Base-by-base conservation (phyloP, 176 grass and related monocot species). In the Phyllostachys edulis region DNA sequence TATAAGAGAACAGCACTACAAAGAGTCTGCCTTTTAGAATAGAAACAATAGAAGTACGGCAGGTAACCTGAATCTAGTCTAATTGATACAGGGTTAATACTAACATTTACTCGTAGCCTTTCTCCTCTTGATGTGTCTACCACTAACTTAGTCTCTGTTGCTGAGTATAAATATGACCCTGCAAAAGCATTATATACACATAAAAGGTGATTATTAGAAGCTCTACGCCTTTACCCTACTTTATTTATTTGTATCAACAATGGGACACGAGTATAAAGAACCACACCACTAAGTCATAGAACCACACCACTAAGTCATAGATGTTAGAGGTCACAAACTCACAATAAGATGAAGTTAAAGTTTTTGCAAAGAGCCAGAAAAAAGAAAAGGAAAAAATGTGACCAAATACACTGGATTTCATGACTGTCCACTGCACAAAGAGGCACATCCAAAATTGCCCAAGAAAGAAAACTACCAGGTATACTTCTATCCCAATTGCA, bases 41-140 rank as follows among this genome's bases (percentile, higher is more conserved):
- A 24, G 26, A 85, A 64, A 85, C 26, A 76, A 65, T 11, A 87
- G 38, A 73, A 65, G 16, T 15, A 64, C n/a, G 29, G 50, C 8
- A 76, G 76, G 75, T 59, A 74, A 85, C 1, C 10, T 20, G 50
- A 44, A 75, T n/a, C n/a, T 26, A 84, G 16, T 21, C 52, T 56
- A 84, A 80, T n/a, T 41, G n/a, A 75, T 73, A 80, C 39, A 76
- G 68, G 73, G 47, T 23, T 51, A 56, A 67, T 80, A 90, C 93
- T 75, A 85, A 94, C 96, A 82, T 99, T 89, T 69, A 91, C 88
- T 75, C 73, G 84, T 84, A 96, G 85, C 77, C 93, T 89, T 83
- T 99, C 96, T 84, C 96, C 96, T 92, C 96, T 94, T 86, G 96
- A 99, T 76, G 96, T 92, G 75, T 99, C 96, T 81, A 99, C 96